Conservation (phyloP, 2,329 filamentous ascomycete genomes). For the Coniochaeta sp. region DNA sequence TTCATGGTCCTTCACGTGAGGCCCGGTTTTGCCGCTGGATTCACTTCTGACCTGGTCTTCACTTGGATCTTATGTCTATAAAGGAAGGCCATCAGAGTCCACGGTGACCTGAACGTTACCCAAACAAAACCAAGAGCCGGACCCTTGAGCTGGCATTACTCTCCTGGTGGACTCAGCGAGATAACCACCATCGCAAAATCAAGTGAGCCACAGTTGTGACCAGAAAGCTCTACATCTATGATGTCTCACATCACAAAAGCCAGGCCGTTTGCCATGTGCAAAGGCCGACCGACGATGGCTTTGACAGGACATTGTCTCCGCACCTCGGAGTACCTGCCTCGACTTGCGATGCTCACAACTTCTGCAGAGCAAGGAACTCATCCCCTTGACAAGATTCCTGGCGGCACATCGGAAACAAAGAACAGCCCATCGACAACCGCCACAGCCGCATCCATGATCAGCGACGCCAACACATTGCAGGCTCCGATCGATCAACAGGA, state of each 20-base stretch:
- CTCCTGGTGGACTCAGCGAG: not conserved
- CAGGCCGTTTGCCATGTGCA: not conserved
- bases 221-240: not conserved
- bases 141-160: not conserved
- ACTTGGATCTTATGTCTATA: not conserved
- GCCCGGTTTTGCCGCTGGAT: not conserved
- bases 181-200: not conserved
- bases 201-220: not conserved
- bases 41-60: not conserved
- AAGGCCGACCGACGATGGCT: not conserved
- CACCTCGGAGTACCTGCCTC: not conserved
- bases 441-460: not conserved
- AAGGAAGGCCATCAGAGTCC: not conserved
- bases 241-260: not conserved
- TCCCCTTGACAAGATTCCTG: not conserved
- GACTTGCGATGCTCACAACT: not conserved
- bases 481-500: conserved; percentile 9
- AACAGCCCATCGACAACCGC: not conserved
- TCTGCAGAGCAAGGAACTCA: not conserved
- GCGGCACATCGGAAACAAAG: not conserved
- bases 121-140: not conserved
- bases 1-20: not conserved
- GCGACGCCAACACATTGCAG: not conserved
- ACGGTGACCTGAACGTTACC: not conserved
- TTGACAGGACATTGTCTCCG: not conserved